phyloP scores from a whole-genome alignment of 2,329 filamentous ascomycete species.

The Nothophoma quercina region DNA sequence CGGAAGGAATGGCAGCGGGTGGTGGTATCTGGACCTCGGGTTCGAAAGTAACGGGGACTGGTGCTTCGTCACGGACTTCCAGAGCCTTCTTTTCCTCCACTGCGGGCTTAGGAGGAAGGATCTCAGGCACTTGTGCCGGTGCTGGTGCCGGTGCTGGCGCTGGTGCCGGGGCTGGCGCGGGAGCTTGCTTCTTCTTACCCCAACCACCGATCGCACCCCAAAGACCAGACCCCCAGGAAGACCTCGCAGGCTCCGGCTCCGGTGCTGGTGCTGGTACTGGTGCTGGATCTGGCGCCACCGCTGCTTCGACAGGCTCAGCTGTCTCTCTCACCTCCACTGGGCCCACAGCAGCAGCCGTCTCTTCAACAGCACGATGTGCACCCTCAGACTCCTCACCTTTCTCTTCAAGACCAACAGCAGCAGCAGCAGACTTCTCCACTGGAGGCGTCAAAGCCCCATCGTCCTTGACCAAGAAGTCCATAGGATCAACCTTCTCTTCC shows the following conservation, averaged over 20 bases:
- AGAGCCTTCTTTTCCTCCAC: neutral
- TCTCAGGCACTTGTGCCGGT: neutral
- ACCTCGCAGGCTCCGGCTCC: constrained; percentile 18
- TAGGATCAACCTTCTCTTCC: constrained; percentile 16
- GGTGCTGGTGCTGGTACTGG: constrained; percentile 2
- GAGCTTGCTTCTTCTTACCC: constrained; percentile 25
- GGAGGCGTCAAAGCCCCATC: constrained; percentile 1
- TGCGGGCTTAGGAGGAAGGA: neutral
- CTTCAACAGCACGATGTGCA: neutral
- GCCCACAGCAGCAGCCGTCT: neutral
- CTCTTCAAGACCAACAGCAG: neutral
- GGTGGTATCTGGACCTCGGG: neutral
- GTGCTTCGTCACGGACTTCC: neutral
- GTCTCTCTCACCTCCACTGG: no score
- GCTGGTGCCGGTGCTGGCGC: neutral
- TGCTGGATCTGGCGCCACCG: neutral
- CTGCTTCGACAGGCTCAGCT: no score
- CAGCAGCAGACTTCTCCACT: neutral
- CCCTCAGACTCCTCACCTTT: neutral
- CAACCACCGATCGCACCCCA: constrained; percentile 44
- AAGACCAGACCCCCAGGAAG: constrained; percentile 36
- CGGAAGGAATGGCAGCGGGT: neutral
- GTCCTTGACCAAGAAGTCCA: constrained; percentile 24
- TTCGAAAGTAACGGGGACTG: neutral
- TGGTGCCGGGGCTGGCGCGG: neutral